Conservation (phyloP, 345 rosid genomes). For the Triadica sebifera region DNA sequence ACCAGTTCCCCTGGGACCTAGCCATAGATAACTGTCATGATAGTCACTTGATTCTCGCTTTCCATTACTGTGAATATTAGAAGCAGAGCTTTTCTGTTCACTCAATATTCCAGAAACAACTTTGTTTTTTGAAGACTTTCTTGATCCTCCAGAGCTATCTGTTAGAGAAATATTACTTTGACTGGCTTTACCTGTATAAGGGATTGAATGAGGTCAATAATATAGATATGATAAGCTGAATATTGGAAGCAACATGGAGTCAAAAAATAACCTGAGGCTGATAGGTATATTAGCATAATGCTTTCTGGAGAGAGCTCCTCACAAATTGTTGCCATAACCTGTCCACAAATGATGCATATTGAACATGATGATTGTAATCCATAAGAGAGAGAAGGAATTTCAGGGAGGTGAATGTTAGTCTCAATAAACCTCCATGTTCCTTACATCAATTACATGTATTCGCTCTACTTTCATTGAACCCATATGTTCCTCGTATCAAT, state of each 20-base stretch:
- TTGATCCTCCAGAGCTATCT: slow-evolving; percentile 56
- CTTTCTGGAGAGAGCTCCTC: slow-evolving; percentile 89
- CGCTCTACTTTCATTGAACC: not conserved
- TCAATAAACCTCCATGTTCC: not conserved
- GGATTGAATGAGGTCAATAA: slow-evolving; percentile 19
- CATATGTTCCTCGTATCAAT: not conserved
- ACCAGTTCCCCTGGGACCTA: slow-evolving; percentile 70
- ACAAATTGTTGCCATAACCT: slow-evolving; percentile 89
- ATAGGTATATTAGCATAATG: slow-evolving; percentile 70
- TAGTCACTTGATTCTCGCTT: slow-evolving; percentile 39
- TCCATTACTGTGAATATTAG: slow-evolving; percentile 59
- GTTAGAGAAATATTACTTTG: slow-evolving; percentile 33
- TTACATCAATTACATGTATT: not conserved
- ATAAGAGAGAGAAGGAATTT: not conserved
- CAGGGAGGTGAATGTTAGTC: not conserved
- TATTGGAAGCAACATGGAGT: slow-evolving; percentile 20
- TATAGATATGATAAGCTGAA: not conserved
- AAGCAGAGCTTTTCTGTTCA: slow-evolving; percentile 45
- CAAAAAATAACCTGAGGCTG: slow-evolving; percentile 75
- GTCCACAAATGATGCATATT: slow-evolving; percentile 20
- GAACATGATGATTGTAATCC: slow-evolving; percentile 10
- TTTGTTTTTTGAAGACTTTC: slow-evolving; percentile 60
- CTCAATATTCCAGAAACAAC: slow-evolving; percentile 43
- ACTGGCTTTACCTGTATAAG: slow-evolving; percentile 59
- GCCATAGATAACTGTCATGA: slow-evolving; percentile 53